These are phyloP conservation scores for Aspergillus sp. DNA, from an alignment of 2,329 filamentous ascomycete genomes.

Conservation along the genomic window DNA sequence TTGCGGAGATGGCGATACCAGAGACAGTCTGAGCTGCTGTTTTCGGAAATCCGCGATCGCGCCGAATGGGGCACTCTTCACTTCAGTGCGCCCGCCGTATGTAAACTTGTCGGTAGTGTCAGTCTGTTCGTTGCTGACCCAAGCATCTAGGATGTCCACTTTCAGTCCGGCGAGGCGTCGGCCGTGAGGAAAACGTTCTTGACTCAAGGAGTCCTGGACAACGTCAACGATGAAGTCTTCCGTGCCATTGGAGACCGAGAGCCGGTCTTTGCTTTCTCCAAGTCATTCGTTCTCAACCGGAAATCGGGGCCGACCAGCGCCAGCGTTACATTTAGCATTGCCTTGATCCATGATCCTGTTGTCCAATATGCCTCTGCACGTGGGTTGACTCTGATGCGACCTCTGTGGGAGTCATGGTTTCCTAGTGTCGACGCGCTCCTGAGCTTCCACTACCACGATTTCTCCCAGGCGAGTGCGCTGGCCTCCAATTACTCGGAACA, in stretches of 20 bases:
- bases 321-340: conserved; percentile 72
- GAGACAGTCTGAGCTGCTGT: conserved; percentile 60
- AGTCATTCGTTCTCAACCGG: conserved; percentile 59
- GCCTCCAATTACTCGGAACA: conserved; percentile 74
- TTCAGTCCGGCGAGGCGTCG: conserved; percentile 71
- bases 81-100: conserved; percentile 68
- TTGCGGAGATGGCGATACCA: conserved; percentile 49
- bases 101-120: conserved; percentile 13
- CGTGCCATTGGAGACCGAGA: conserved; percentile 74
- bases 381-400: conserved; percentile 75
- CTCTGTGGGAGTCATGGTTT: conserved; percentile 79
- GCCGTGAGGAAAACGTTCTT: conserved; percentile 70
- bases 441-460: conserved; percentile 75
- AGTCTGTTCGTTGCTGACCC: conserved; percentile 17
- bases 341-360: conserved; percentile 75
- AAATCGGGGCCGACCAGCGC: conserved; percentile 43
- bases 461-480: conserved; percentile 61
- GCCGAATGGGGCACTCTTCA: conserved; percentile 82
- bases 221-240: conserved; percentile 67
- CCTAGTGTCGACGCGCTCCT: conserved; percentile 63
- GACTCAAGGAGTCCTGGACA: conserved; percentile 64
- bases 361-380: conserved; percentile 76
- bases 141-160: conserved; percentile 54
- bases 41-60: conserved; percentile 73
- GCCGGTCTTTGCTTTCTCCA: conserved; percentile 78